These are phyloP conservation scores for Fusarium coffeatum DNA, from an alignment of 2,329 filamentous ascomycete genomes.

Conservation along the genomic window DNA sequence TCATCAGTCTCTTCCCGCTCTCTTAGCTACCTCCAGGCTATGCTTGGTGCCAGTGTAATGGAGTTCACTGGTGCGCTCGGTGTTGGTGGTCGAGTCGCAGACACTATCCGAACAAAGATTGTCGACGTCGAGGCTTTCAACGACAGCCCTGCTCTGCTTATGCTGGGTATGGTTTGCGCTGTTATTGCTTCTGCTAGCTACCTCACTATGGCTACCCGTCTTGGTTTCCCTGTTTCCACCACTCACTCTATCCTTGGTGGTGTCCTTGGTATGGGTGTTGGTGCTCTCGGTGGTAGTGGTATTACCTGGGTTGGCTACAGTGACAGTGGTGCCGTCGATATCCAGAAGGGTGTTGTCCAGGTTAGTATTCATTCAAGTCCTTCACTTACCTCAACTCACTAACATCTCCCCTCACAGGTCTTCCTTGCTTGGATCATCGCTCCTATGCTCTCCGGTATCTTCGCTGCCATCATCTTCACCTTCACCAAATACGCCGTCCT, in stretches of 20 bases:
- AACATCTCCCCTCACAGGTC: constrained; percentile 59
- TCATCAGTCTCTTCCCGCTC: constrained; percentile 78
- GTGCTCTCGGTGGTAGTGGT: constrained; percentile 61
- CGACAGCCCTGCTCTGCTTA: constrained; percentile 62
- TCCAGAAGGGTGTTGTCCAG: constrained; percentile 66
- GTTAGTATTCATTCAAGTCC: constrained; percentile 17
- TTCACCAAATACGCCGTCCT: constrained; percentile 69
- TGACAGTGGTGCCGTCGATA: constrained; percentile 50
- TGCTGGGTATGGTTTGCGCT: constrained; percentile 69
- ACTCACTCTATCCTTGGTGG: constrained; percentile 71
- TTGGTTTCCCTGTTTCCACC: constrained; percentile 70
- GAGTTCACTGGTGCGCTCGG: constrained; percentile 71
- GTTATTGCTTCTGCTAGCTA: constrained; percentile 64
- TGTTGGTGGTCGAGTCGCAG: constrained; percentile 69
- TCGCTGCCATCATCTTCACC: constrained; percentile 66
- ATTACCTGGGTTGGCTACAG: constrained; percentile 65
- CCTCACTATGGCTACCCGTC: constrained; percentile 66
- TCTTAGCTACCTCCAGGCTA: constrained; percentile 69
- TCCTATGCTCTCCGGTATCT: constrained; percentile 64
- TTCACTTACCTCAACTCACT: neutral
- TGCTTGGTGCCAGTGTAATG: constrained; percentile 68
- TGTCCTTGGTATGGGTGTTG: constrained; percentile 69
- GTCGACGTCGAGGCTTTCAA: constrained; percentile 62
- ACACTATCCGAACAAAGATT: constrained; percentile 71
- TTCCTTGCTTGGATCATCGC: constrained; percentile 72